phyloP scores from a whole-genome alignment of 176 grass and related monocot genomes.

The Musa itinerans region DNA sequence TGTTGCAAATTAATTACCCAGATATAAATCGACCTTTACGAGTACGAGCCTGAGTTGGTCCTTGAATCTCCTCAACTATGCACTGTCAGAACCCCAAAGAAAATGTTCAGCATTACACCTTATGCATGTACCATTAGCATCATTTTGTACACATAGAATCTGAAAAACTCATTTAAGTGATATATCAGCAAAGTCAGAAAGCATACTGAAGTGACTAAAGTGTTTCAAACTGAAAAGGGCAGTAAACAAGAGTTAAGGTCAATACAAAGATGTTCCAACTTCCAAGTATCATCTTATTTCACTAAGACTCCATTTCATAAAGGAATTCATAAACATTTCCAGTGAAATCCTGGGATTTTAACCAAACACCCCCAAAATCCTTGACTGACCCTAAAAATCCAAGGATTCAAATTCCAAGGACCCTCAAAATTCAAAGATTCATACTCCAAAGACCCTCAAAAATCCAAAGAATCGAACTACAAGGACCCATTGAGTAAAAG shows the following conservation, averaged over 20 bases:
- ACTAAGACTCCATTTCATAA: too few species aligned
- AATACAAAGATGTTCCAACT: background rate
- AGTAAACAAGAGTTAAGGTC: background rate
- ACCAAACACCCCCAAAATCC: too few species aligned
- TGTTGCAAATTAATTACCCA: constrained; percentile 49
- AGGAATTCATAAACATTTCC: too few species aligned
- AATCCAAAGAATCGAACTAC: too few species aligned
- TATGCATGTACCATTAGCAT: background rate
- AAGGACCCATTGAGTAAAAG: too few species aligned
- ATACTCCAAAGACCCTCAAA: too few species aligned
- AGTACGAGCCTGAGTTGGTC: constrained; percentile 72
- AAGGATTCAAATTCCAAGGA: too few species aligned
- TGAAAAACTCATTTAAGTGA: background rate
- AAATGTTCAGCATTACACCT: background rate
- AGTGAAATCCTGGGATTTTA: too few species aligned
- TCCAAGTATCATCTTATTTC: too few species aligned
- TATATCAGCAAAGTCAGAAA: background rate
- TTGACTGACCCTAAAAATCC: too few species aligned
- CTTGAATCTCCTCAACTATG: constrained; percentile 98
- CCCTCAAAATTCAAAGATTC: too few species aligned
- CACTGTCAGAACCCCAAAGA: constrained; percentile 43
- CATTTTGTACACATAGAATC: background rate
- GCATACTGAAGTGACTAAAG: background rate
- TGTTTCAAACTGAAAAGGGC: background rate
- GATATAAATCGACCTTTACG: constrained; percentile 98